Evolutionary conservation across 257 asterid species (phyloP).

Genomic region (Schizonepeta tenuifolia): DNA sequence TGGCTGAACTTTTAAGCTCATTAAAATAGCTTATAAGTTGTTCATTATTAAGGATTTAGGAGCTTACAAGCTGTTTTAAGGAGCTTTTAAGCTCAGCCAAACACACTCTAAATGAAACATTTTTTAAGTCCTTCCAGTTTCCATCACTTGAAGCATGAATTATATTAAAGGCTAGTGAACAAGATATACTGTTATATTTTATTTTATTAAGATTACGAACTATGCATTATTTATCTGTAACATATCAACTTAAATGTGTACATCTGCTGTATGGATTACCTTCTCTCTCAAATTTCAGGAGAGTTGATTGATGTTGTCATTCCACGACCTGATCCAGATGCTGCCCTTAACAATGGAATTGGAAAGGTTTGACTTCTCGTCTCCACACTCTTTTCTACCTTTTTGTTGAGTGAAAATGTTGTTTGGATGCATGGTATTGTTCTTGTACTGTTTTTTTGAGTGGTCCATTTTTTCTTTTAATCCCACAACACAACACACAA

Average conservation of each 20-base stretch:
- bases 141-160: not conserved
- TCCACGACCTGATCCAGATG: conserved; percentile 61
- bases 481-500: not conserved
- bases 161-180: not conserved
- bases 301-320: conserved; percentile 61
- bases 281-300: conserved; percentile 47
- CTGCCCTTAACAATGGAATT: conserved; percentile 39
- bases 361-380: conserved; percentile 57
- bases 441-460: not conserved
- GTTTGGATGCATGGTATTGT: not conserved
- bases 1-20: no score
- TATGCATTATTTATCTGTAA: not conserved
- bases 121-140: not conserved
- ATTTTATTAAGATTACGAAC: not conserved
- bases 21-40: no score
- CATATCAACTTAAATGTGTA: not conserved
- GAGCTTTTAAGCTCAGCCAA: no score
- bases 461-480: not conserved
- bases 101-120: not conserved
- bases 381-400: not conserved
- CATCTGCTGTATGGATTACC: conserved; percentile 9
- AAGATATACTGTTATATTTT: not conserved
- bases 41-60: no score
- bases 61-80: no score
- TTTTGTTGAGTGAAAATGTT: not conserved